Conservation (phyloP, 2,329 filamentous ascomycete genomes). For the Pyrenochaeta sp. region DNA sequence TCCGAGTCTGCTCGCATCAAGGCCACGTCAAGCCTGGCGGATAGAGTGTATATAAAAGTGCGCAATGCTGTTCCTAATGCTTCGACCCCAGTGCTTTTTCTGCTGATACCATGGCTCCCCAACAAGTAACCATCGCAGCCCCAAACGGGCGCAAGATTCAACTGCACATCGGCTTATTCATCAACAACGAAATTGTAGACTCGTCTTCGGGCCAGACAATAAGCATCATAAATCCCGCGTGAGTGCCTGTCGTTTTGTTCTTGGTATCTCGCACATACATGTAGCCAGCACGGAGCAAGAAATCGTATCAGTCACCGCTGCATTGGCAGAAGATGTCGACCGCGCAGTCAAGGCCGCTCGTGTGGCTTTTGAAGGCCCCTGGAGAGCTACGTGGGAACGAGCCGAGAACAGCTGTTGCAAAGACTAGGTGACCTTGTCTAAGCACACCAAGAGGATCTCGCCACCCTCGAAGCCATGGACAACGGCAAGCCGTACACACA, state of each 20-base stretch:
- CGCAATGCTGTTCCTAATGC: too few species aligned
- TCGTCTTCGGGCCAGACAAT: constrained; percentile 39
- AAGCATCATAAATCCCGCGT: constrained; percentile 20
- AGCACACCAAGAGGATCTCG: constrained; percentile 26
- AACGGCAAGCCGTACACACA: constrained; percentile 78
- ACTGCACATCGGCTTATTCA: constrained; percentile 54
- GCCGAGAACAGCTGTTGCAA: constrained; percentile 29
- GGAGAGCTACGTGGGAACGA: constrained; percentile 26
- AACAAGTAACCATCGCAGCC: too few species aligned
- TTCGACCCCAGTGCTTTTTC: too few species aligned
- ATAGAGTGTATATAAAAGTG: too few species aligned
- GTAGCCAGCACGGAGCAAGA: constrained; percentile 39
- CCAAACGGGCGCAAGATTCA: constrained; percentile 50
- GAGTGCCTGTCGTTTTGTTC: too few species aligned
- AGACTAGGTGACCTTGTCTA: constrained; percentile 39
- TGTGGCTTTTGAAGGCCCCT: constrained; percentile 30
- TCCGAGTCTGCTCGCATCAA: too few species aligned
- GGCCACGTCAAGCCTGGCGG: too few species aligned
- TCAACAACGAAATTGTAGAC: constrained; percentile 55
- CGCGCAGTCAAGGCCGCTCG: constrained; percentile 44
- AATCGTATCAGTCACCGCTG: constrained; percentile 43
- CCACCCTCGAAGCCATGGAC: constrained; percentile 66
- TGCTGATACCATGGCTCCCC: too few species aligned
- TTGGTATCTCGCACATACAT: too few species aligned
- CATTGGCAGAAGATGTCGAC: constrained; percentile 44